A percentile compares a stretch with the other conserved stretches of the same genome.
Conservation (phyloP, 1,284 basidiomycete genomes). For the Heterobasidion occidentale region DNA sequence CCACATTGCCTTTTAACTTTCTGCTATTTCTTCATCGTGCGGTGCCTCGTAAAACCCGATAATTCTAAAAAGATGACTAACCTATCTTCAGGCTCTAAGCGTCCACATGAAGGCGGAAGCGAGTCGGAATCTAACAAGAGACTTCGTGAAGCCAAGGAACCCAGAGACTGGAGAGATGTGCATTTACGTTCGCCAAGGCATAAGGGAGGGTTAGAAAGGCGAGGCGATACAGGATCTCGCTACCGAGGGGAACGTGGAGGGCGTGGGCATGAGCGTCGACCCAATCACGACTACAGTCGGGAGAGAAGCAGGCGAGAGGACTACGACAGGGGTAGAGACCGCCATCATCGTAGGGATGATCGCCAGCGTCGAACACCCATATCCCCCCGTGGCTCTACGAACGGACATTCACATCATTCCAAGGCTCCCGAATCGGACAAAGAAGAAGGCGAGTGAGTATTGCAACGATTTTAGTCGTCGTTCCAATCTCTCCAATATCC, state of each 20-base stretch:
- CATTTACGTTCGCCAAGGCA: conserved; percentile 35
- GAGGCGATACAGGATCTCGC: conserved; percentile 23
- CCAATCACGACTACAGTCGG: conserved; percentile 29
- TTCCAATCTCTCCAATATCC: not conserved
- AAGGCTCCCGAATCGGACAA: conserved; percentile 42
- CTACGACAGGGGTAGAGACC: conserved; percentile 24
- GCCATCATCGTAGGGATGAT: conserved; percentile 17
- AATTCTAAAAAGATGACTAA: conserved; percentile 62
- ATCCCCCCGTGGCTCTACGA: conserved; percentile 7
- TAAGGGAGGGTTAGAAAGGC: conserved; percentile 21
- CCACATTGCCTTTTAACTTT: not conserved
- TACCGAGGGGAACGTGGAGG: conserved; percentile 22
- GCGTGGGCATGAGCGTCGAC: conserved; percentile 25
- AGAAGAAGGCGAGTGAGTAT: conserved; percentile 77
- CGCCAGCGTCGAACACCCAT: conserved; percentile 17
- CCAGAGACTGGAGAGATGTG: conserved; percentile 71
- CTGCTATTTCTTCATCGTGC: conserved; percentile 58
- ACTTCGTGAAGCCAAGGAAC: conserved; percentile 35
- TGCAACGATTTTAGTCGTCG: conserved; percentile 9
- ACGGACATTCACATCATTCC: conserved; percentile 16
- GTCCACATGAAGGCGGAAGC: conserved; percentile 55
- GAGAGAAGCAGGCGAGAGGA: conserved; percentile 21
- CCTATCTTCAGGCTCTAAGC: conserved; percentile 76
- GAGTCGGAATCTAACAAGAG: conserved; percentile 43
- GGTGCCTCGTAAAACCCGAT: conserved; percentile 70